Evolutionary conservation across 2,329 filamentous ascomycete genomes (phyloP), one percentile per base, ranked within the genome.

Genomic region (Aspergillus phoenicis): DNA sequence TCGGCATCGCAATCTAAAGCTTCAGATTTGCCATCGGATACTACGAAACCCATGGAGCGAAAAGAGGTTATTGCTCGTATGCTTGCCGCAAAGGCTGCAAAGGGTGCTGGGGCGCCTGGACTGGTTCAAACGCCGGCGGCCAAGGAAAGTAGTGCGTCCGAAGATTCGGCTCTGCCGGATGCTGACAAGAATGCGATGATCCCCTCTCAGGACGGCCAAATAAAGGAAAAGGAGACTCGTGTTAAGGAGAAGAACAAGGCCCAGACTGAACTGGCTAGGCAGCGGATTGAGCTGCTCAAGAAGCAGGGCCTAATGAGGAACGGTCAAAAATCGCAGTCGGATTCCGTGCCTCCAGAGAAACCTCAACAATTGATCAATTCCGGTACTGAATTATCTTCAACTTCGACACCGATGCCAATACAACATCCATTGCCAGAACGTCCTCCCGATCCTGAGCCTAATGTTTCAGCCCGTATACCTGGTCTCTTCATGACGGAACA

Each of bases 11-110:
- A 39, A 8, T 22, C 24, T 11, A 24, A 39, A 13, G 7, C 33
- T 15, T 5, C 33, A 20, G 48, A 60, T 7, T 24, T 61, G 56
- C 59, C 53, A 11, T 22, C 52, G 20, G 66, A 62, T 5, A 17
- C 65, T 3, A 69, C 64, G 49, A 82, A 79, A 64, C 81, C 84
- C 7, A 82, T 90, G 64, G 87, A 90, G 69, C 84, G 91, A 22
- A 91, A 91, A 67, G 90, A 92, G 65, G 86, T 91, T 45, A 91
- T 94, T 62, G 90, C 90, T 4, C 86, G 89, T 52, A 83, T 93
- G 58, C 81, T 93, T 58, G 90, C 90, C n/a, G 87, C 86, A 1
- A 93, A 91, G 73, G 84, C 83, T 55, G 85, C 85, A 36, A 90
- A 88, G 58, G 63, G 68, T 26, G 57, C 71, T 30, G 66, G 66